Evolutionary conservation across 179 eudicot genomes (phyloP).

Genomic region (Actinidia arguta): DNA sequence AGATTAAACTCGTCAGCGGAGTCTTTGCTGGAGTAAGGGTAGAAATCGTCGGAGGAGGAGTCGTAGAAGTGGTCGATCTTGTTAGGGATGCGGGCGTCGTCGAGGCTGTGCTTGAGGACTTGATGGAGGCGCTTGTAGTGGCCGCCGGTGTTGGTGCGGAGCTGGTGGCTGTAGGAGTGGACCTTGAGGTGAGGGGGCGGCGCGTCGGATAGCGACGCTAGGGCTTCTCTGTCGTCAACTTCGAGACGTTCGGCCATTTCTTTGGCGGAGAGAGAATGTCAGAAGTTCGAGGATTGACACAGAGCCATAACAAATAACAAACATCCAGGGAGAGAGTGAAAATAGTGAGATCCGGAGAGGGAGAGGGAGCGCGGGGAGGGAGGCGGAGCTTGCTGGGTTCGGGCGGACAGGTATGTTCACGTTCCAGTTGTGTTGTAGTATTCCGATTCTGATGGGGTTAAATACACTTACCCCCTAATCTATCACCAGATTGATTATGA

Average conservation of each 20-base stretch:
- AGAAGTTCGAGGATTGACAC: slow-evolving; percentile 7
- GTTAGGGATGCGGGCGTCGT: slow-evolving; percentile 42
- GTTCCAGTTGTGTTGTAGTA: neutral
- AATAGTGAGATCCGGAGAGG: slow-evolving; percentile 8
- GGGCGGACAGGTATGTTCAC: slow-evolving; percentile 27
- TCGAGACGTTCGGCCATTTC: slow-evolving; percentile 33
- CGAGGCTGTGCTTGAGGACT: slow-evolving; percentile 75
- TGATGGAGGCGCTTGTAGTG: slow-evolving; percentile 33
- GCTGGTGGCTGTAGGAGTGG: slow-evolving; percentile 63
- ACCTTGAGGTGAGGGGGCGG: slow-evolving; percentile 46
- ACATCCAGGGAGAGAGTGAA: slow-evolving; percentile 22
- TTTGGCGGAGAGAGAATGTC: neutral
- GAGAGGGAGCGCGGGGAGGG: slow-evolving; percentile 26
- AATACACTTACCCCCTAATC: no score
- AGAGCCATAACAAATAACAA: neutral
- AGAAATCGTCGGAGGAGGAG: slow-evolving; percentile 43
- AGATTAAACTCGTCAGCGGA: neutral
- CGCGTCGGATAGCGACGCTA: slow-evolving; percentile 25
- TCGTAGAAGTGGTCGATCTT: slow-evolving; percentile 20
- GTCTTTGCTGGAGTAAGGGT: slow-evolving; percentile 33
- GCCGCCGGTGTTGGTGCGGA: slow-evolving; percentile 51
- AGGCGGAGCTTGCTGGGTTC: slow-evolving; percentile 32
- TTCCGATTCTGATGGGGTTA: no score
- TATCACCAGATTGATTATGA: no score
- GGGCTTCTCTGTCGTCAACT: slow-evolving; percentile 57